These are phyloP conservation scores for Ogataea nakhonphanomensis DNA, from an alignment of 805 yeast genomes.

Conservation along the genomic window DNA sequence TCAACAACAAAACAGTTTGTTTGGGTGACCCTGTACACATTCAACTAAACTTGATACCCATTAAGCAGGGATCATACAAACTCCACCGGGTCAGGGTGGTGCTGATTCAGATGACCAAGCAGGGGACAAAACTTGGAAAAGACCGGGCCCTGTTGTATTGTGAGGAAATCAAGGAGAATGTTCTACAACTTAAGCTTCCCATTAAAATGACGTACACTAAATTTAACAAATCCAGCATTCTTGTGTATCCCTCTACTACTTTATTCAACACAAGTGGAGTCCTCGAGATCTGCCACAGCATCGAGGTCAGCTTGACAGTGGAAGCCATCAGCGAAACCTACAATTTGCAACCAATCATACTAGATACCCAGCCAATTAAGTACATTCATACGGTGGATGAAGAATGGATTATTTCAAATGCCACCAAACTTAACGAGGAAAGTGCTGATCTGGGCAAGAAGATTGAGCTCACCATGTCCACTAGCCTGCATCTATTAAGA, in stretches of 20 bases:
- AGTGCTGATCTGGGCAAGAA: constrained; percentile 5
- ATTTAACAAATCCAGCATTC: constrained; percentile 1
- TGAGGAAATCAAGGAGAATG: not conserved
- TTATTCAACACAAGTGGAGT: constrained; percentile 13
- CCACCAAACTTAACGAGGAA: constrained; percentile 21
- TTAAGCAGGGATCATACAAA: constrained; percentile 16
- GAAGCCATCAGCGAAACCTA: constrained; percentile 1
- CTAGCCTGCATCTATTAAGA: constrained; percentile 18
- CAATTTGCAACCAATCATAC: not conserved
- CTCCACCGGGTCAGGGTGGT: constrained; percentile 22
- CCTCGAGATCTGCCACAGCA: constrained; percentile 24
- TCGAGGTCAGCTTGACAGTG: constrained; percentile 10
- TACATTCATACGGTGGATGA: constrained; percentile 15
- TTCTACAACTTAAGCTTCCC: not conserved
- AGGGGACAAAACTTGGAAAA: constrained; percentile 1
- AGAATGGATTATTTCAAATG: constrained; percentile 19
- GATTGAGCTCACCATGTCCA: constrained; percentile 25
- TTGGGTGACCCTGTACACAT: constrained; percentile 19
- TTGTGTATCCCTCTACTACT: constrained; percentile 23
- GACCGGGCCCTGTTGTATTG: not conserved
- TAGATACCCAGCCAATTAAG: not conserved
- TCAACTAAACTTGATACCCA: constrained; percentile 25
- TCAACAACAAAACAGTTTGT: constrained; percentile 18
- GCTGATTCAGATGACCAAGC: constrained; percentile 25
- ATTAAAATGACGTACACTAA: constrained; percentile 5